Conservation (phyloP, 257 asterid genomes). For the Scutellaria minor region DNA sequence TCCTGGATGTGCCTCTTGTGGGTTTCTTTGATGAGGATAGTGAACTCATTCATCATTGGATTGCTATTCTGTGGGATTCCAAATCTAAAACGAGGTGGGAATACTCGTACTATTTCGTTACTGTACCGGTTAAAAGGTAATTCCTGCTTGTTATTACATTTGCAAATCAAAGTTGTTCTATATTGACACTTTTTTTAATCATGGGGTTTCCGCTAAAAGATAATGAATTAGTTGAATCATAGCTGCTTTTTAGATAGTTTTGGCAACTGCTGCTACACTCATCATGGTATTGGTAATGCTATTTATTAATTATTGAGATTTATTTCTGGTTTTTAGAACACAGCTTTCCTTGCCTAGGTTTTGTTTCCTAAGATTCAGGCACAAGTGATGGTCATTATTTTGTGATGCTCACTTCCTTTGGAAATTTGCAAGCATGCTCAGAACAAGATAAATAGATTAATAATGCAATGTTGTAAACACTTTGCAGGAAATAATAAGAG, state of each 20-base stretch:
- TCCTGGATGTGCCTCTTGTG: conserved; percentile 28
- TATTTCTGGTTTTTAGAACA: no score
- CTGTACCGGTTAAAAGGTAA: conserved; percentile 24
- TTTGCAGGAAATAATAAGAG: no score
- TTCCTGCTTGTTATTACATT: conserved; percentile 5
- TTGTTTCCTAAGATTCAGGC: no score
- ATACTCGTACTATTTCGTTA: neutral
- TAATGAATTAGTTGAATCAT: neutral
- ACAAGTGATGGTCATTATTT: no score
- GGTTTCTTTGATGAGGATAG: neutral
- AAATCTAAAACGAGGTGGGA: conserved; percentile 25
- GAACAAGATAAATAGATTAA: no score
- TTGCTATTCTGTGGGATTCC: neutral
- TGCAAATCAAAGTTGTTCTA: neutral
- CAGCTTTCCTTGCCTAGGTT: no score
- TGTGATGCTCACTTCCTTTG: no score
- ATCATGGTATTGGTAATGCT: neutral
- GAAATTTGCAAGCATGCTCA: no score
- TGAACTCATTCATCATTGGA: conserved; percentile 15
- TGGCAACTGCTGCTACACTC: neutral
- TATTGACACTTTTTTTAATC: neutral
- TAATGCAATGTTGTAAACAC: no score
- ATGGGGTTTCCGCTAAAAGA: neutral
- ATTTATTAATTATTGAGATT: neutral
- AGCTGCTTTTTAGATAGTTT: neutral